These are phyloP conservation scores for Phlebiopsis gigantea DNA, from an alignment of 768 basidiomycete genomes.

Conservation along the genomic window DNA sequence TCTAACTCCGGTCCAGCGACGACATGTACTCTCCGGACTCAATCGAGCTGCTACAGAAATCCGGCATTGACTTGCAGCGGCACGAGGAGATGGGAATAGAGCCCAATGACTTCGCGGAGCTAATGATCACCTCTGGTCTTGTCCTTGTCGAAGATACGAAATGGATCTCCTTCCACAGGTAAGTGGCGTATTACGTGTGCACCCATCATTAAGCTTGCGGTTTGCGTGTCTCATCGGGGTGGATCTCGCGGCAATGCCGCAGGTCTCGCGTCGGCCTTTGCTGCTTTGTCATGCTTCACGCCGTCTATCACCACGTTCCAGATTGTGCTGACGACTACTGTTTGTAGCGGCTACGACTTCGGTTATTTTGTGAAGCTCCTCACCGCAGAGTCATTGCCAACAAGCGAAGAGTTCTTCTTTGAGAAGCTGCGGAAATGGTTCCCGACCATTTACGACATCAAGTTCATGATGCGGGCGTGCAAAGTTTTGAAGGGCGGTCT, in stretches of 20 bases:
- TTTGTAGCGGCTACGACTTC: conserved; percentile 91
- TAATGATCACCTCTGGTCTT: conserved; percentile 94
- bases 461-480: conserved; percentile 87
- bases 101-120: conserved; percentile 93
- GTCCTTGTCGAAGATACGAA: conserved; percentile 84
- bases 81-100: conserved; percentile 90
- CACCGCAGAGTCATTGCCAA: conserved; percentile 79
- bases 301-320: not conserved
- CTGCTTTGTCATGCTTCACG: not conserved
- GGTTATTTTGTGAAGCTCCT: conserved; percentile 96
- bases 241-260: not conserved
- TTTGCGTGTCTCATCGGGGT: not conserved
- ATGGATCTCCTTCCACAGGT: conserved; percentile 99
- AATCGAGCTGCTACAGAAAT: conserved; percentile 89
- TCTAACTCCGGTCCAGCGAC: conserved; percentile 48
- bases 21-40: conserved; percentile 99
- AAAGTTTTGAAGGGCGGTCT: conserved; percentile 82
- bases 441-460: conserved; percentile 95
- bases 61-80: conserved; percentile 92
- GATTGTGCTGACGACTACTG: not conserved
- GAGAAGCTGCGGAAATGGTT: conserved; percentile 87
- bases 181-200: conserved; percentile 25
- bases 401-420: conserved; percentile 87
- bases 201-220: not conserved
- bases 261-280: not conserved